phyloP scores from a whole-genome alignment of 768 basidiomycete species.

The Russula dissimulans region DNA sequence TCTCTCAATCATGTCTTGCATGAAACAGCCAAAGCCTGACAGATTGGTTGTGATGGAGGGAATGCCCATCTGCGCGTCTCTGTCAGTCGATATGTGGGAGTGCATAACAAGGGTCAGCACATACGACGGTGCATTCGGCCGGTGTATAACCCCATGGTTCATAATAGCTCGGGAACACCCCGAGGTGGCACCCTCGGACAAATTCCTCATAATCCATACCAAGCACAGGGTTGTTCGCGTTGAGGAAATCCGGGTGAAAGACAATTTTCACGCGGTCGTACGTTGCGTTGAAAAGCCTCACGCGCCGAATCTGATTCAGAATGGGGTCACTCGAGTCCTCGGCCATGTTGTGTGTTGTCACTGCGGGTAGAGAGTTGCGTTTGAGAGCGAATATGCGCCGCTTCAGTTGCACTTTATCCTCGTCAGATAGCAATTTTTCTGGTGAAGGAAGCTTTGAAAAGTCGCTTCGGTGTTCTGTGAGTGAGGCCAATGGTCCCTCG shows the following conservation, averaged over 20 bases:
- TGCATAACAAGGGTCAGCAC: slow-evolving; percentile 24
- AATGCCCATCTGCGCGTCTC: slow-evolving; percentile 75
- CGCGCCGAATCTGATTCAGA: slow-evolving; percentile 87
- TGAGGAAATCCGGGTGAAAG: slow-evolving; percentile 98
- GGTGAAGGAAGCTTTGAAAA: slow-evolving; percentile 66
- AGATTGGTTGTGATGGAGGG: slow-evolving; percentile 96
- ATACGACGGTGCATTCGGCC: slow-evolving; percentile 95
- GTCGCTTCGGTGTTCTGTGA: slow-evolving; percentile 37
- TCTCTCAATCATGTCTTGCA: slow-evolving; percentile 94
- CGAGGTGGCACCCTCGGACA: slow-evolving; percentile 94
- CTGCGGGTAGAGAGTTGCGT: slow-evolving; percentile 87
- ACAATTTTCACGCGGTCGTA: slow-evolving; percentile 92
- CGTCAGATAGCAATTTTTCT: slow-evolving; percentile 71
- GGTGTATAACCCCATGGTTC: slow-evolving; percentile 97
- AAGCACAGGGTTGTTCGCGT: slow-evolving; percentile 94
- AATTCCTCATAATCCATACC: slow-evolving; percentile 99
- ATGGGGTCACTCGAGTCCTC: slow-evolving; percentile 92
- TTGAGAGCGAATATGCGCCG: slow-evolving; percentile 94
- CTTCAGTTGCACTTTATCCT: slow-evolving; percentile 92
- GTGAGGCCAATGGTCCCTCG: not conserved
- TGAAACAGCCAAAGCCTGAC: slow-evolving; percentile 96
- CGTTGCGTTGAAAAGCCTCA: slow-evolving; percentile 85
- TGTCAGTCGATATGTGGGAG: slow-evolving; percentile 1
- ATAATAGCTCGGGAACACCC: slow-evolving; percentile 97
- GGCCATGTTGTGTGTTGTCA: slow-evolving; percentile 98